Evolutionary conservation across 2,329 filamentous ascomycete genomes (phyloP), one percentile per base, ranked within the genome.

Genomic region (Colletotrichum ledebouriae): DNA sequence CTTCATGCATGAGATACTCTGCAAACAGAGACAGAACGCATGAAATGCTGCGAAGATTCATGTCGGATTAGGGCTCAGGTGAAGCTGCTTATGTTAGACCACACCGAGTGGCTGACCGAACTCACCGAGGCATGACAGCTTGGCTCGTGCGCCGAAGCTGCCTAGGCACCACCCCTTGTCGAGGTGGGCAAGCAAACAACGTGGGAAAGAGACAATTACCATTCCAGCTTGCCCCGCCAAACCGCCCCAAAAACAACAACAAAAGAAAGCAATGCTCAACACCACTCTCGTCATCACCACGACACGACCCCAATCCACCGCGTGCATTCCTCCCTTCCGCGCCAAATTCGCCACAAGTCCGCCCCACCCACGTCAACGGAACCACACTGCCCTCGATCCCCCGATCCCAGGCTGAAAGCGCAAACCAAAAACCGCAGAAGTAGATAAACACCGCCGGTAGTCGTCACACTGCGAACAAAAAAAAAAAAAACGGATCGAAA

Each of bases 131-230:
- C 22, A 6, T 50, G 47, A 33, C 29, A 17, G 15, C 11, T 11
- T 42, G 59, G 47, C 13, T 53, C 46, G 49, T 63, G 59, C 63
- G 3, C 15, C 6, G 17, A 33, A 34, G 13, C 6, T 25, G 6
- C 7, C 1, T 13, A 55, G 33, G 52, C 33, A 25, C 25, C 25
- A 4, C 29, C 52, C 52, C 52, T 22, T 55, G 46, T 17, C 12
- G 41, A 49, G 12, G 33, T 34, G 60, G 65, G 55, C 22, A 15
- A 9, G 34, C 47, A 65, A 41, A 56, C 66, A 65, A 68, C 55
- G 65, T 59, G 55, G 34, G 41, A 57, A 20, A 46, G 25, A 66
- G 57, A 61, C 57, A 52, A 7, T 29, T 29, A 7, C 29, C 29
- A 29, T 29, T 29, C 29, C 29, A 7, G 29, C 29, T 44, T 34